Percentiles rank a stretch among this genome's conserved stretches.
Conservation (phyloP, 2,329 filamentous ascomycete genomes). For the Arthrobotrys musiformis region DNA sequence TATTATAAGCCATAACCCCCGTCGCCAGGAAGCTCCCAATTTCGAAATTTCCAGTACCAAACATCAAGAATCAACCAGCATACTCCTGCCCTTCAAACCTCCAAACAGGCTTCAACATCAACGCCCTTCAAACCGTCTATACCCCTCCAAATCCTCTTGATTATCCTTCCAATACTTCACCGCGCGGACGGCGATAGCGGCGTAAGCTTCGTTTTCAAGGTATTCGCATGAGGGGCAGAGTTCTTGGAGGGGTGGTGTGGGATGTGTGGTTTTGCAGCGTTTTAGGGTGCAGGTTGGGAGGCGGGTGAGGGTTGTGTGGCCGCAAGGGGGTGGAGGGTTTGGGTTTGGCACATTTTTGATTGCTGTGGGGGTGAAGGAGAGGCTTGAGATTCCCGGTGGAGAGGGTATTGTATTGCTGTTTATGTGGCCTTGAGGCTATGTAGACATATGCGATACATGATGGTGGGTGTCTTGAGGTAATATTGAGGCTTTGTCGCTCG, state of each 20-base stretch:
- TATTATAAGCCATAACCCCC: not conserved
- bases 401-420: no score
- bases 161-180: conserved; percentile 7
- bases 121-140: conserved; percentile 6
- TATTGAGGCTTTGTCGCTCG: not conserved
- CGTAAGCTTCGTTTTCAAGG: conserved; percentile 43
- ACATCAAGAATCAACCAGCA: not conserved
- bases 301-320: conserved; percentile 20
- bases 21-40: not conserved
- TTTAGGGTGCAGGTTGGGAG: conserved; percentile 18
- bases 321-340: conserved; percentile 19
- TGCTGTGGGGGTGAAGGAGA: not conserved
- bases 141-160: not conserved
- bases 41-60: no score
- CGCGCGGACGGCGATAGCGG: conserved; percentile 14
- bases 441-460: not conserved
- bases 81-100: conserved; percentile 25
- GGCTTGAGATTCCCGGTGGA: not conserved
- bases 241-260: not conserved
- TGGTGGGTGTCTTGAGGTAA: not conserved
- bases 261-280: conserved; percentile 16
- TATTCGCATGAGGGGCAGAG: conserved; percentile 17
- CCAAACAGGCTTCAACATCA: conserved; percentile 31
- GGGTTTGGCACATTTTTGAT: conserved; percentile 20
- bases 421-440: no score